Percentiles rank a stretch among this genome's conserved stretches.
Evolutionary conservation across 495 filamentous ascomycete species (phyloP).

Genomic region (Lepidopterella palustris): DNA sequence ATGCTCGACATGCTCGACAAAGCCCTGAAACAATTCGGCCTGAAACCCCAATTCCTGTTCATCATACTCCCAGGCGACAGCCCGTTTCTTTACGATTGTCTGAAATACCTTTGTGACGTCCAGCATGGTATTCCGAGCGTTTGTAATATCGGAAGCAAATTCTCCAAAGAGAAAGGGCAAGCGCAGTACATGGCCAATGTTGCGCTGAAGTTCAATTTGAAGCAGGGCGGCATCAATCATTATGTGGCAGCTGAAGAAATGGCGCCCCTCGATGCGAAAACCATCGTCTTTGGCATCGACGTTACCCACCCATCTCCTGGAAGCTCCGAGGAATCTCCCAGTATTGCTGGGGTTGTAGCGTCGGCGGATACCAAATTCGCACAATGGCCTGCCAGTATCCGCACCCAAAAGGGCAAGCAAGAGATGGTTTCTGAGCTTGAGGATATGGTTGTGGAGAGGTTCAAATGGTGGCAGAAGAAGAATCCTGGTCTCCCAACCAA

Average conservation of each 20-base stretch:
- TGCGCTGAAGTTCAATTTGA: constrained; percentile 78
- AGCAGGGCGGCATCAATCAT: constrained; percentile 77
- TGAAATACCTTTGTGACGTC: constrained; percentile 65
- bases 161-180: constrained; percentile 39
- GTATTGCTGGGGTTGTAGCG: constrained; percentile 69
- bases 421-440: constrained; percentile 56
- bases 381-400: constrained; percentile 63
- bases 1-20: background rate
- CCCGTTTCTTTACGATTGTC: constrained; percentile 51
- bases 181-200: constrained; percentile 65
- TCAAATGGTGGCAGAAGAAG: constrained; percentile 50
- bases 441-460: constrained; percentile 51
- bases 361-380: constrained; percentile 55
- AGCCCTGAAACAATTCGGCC: constrained; percentile 4
- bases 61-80: constrained; percentile 53
- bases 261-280: constrained; percentile 48
- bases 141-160: constrained; percentile 50
- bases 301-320: constrained; percentile 84
- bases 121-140: constrained; percentile 58
- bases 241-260: constrained; percentile 48
- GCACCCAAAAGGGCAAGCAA: constrained; percentile 48
- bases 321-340: constrained; percentile 51
- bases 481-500: constrained; percentile 59
- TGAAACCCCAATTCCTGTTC: constrained; percentile 48
- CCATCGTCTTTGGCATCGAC: constrained; percentile 83